phyloP scores from a whole-genome alignment of 306 rosid species.

The Senna tora region DNA sequence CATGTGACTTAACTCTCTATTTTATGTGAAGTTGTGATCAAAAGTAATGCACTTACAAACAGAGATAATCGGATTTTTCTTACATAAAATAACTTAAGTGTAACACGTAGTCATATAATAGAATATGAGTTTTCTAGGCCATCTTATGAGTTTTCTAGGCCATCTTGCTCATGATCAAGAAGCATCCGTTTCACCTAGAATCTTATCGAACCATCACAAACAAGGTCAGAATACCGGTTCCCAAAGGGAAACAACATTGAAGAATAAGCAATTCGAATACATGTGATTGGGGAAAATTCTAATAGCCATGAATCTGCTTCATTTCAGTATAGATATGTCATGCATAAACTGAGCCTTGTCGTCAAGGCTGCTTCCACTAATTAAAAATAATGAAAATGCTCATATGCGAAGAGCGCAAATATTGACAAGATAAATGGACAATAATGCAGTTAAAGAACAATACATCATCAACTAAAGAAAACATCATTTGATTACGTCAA shows the following conservation, averaged over 20 bases:
- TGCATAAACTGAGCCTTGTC: background rate
- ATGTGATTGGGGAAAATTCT: background rate
- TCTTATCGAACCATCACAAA: background rate
- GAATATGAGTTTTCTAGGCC: background rate
- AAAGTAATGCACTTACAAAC: background rate
- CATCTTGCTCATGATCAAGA: background rate
- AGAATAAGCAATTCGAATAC: background rate
- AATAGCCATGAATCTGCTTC: background rate
- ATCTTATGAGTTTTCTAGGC: background rate
- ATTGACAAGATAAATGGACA: slow-evolving; percentile 8
- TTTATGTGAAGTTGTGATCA: background rate
- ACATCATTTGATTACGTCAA: background rate
- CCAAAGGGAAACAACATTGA: background rate
- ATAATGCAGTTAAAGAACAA: background rate
- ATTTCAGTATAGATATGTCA: background rate
- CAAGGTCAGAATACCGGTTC: background rate
- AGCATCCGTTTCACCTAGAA: background rate
- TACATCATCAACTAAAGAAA: background rate
- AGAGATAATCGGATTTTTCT: background rate
- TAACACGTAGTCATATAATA: background rate
- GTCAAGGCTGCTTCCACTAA: background rate
- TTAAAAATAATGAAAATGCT: background rate
- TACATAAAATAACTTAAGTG: background rate
- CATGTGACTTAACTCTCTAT: background rate
- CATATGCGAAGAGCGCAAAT: background rate